These are phyloP conservation scores for Phaffia rhodozyma DNA, from an alignment of 1,284 basidiomycete species.

Conservation along the genomic window DNA sequence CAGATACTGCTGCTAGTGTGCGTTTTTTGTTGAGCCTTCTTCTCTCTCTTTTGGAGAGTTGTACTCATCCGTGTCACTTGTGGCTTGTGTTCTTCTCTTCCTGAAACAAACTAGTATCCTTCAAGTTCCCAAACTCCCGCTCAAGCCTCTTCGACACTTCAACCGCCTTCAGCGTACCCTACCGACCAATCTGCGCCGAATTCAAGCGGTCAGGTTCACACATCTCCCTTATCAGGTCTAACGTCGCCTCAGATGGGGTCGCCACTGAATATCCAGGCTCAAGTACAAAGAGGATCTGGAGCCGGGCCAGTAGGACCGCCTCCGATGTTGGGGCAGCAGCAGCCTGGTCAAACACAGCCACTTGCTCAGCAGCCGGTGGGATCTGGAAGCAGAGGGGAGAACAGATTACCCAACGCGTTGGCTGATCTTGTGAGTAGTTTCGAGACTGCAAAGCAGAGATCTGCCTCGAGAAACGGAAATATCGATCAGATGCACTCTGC, in stretches of 20 bases:
- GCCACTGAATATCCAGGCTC: background rate
- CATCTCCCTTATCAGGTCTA: background rate
- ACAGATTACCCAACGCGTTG: slow-evolving; percentile 44
- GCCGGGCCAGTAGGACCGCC: too few species aligned
- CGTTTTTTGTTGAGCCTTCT: too few species aligned
- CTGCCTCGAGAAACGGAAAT: slow-evolving; percentile 74
- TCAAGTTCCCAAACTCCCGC: too few species aligned
- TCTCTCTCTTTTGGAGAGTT: too few species aligned
- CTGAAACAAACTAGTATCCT: too few species aligned
- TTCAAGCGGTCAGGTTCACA: background rate
- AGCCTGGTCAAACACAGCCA: slow-evolving; percentile 21
- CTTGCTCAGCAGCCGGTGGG: slow-evolving; percentile 27
- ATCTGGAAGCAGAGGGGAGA: slow-evolving; percentile 21
- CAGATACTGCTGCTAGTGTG: too few species aligned
- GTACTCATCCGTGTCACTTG: too few species aligned
- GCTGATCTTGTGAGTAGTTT: slow-evolving; percentile 91
- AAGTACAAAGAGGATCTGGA: too few species aligned
- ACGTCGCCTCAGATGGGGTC: background rate
- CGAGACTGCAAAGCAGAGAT: slow-evolving; percentile 90
- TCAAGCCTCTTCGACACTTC: too few species aligned
- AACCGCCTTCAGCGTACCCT: too few species aligned
- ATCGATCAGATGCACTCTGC: slow-evolving; percentile 82
- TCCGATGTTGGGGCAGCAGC: background rate
- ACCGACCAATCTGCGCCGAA: too few species aligned
- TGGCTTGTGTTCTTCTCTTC: too few species aligned